Conservation (phyloP, 2,329 filamentous ascomycete genomes). For the Pyricularia grisea region DNA sequence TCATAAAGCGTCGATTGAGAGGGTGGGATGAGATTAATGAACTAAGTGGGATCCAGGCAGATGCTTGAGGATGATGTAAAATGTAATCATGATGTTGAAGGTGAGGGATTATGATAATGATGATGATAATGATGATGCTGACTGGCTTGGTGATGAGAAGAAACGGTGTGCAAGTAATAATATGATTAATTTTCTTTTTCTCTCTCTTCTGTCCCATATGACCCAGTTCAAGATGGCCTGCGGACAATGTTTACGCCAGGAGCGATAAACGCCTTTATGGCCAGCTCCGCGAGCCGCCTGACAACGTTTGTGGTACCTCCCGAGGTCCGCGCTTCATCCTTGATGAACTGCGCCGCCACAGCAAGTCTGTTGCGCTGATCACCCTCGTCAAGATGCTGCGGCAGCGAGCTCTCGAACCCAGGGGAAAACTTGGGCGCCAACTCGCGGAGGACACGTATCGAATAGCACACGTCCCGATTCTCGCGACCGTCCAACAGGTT, state of each 20-base stretch:
- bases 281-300: conserved; percentile 60
- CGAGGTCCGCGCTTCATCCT: conserved; percentile 50
- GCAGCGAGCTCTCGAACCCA: conserved; percentile 45
- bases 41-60: background rate
- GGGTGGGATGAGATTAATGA: background rate
- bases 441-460: conserved; percentile 71
- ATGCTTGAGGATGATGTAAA: background rate
- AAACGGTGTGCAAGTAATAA: background rate
- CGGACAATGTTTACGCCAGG: conserved; percentile 37
- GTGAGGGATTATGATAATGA: background rate
- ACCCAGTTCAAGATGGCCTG: background rate
- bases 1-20: conserved; percentile 1
- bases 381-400: conserved; percentile 54
- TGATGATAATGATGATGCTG: background rate
- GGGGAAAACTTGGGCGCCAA: conserved; percentile 57
- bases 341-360: conserved; percentile 61
- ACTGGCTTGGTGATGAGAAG: background rate
- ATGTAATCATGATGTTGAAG: background rate
- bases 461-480: conserved; percentile 85
- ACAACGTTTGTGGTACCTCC: conserved; percentile 69
- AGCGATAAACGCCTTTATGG: conserved; percentile 47
- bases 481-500: conserved; percentile 69
- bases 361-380: conserved; percentile 58
- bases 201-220: background rate
- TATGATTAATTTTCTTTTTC: background rate